Percentiles rank a stretch among this genome's conserved stretches.
phyloP scores from a whole-genome alignment of 805 yeast genomes.

The Candida qinlingensis region DNA sequence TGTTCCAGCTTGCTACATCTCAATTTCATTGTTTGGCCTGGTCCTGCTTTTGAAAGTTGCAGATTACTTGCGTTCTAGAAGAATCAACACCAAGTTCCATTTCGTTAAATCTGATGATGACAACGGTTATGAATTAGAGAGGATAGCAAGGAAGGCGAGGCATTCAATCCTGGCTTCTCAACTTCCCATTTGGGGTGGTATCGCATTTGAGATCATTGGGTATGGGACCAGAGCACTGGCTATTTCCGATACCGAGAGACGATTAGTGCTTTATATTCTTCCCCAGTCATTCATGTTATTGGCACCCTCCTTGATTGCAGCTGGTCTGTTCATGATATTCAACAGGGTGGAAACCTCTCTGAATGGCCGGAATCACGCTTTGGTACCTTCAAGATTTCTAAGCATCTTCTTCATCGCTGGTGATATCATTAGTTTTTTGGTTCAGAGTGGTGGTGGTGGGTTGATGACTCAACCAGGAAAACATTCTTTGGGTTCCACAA shows the following conservation, averaged over 20 bases:
- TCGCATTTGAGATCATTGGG: slow-evolving; percentile 1
- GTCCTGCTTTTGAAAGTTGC: no score
- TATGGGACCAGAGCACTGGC: background rate
- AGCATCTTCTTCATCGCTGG: slow-evolving; percentile 2
- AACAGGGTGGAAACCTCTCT: background rate
- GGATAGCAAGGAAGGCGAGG: no score
- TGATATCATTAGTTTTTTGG: slow-evolving; percentile 1
- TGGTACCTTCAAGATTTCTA: slow-evolving; percentile 1
- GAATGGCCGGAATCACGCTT: background rate
- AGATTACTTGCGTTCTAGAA: no score
- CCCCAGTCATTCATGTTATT: background rate
- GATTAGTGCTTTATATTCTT: background rate
- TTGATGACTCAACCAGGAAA: background rate
- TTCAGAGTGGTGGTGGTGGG: background rate
- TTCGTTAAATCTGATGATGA: no score
- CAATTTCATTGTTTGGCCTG: no score
- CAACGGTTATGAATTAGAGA: no score
- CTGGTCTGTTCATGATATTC: slow-evolving; percentile 4
- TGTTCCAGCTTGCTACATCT: no score
- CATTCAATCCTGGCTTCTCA: no score
- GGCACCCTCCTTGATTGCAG: slow-evolving; percentile 2
- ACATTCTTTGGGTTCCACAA: background rate
- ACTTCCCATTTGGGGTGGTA: background rate
- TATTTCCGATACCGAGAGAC: background rate
- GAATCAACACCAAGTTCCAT: no score